Base-by-base conservation (phyloP, 1,284 basidiomycete species). In the Cystobasidium sp. region DNA sequence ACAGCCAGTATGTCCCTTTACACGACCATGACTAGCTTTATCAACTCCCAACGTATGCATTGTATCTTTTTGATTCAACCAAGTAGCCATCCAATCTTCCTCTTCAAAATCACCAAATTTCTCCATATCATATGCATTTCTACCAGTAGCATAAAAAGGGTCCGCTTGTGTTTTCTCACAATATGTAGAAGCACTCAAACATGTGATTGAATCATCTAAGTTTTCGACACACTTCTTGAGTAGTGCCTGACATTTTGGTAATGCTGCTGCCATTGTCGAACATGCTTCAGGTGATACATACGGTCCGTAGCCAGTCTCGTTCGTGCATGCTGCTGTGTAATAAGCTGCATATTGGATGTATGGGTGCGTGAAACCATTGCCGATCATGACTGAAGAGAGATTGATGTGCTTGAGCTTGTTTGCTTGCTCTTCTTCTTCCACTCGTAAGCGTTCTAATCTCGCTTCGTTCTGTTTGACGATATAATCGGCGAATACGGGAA, bases 361-460 rank as follows among this genome's bases (percentile, higher is more conserved):
- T 2, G 79, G 78, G 65, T 80, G 67, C 18, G 78, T 79, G 75
- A 79, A 78, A 14, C 79, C 79, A 68, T 79, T 80, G 18, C 79
- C 79, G 41, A 79, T 75, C 18, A 79, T 52, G 31, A 77, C 68
- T 12, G 77, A 78, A 4, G 31, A 39, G 52, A 80, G 76, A 64
- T 77, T 77, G 74, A 80, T 77, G 24, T 75, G 62, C 16, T 68
- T 64, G 22, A 75, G 44, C 22, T 68, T 68, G 24, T 69, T 49
- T 16, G 20, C n/a, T 16, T 37, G 49, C 24, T 6, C 16, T 16
- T 31, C 31, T 7, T 16, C 12, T 39, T 37, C 53, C 44, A 20
- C 16, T 6, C 24, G 10, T 8, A 31, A 0, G 51, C 22, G 16
- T 6, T 16, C 47, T 24, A 22, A 63, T 22, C n/a, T 16, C 47